These are phyloP conservation scores for Lipomyces japonicus DNA, from an alignment of 805 yeast genomes.

Conservation along the genomic window DNA sequence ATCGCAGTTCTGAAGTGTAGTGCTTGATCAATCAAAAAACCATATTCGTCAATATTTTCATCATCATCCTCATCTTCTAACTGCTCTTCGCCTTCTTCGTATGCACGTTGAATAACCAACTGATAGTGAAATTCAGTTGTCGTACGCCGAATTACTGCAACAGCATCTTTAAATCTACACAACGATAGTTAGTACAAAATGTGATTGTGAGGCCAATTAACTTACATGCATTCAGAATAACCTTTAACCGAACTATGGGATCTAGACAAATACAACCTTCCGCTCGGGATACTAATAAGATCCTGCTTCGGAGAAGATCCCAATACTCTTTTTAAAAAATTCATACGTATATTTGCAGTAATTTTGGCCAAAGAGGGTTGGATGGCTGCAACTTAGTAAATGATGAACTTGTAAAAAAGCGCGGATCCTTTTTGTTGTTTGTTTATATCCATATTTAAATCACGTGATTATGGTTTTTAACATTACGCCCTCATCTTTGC, in stretches of 20 bases:
- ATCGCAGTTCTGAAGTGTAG: conserved; percentile 54
- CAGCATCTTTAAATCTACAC: conserved; percentile 75
- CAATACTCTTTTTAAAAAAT: conserved; percentile 63
- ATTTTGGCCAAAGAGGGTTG: too few relatives aligned
- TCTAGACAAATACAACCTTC: conserved; percentile 70
- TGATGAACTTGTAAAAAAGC: too few relatives aligned
- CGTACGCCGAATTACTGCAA: conserved; percentile 65
- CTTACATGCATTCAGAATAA: conserved; percentile 55
- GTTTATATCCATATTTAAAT: too few relatives aligned
- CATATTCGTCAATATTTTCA: conserved; percentile 59
- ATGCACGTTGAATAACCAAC: conserved; percentile 63
- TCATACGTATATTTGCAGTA: too few relatives aligned
- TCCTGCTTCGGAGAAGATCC: conserved; percentile 49
- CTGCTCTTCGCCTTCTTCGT: conserved; percentile 61
- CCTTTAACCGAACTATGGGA: conserved; percentile 82
- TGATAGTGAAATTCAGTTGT: conserved; percentile 65
- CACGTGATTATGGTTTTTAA: too few relatives aligned
- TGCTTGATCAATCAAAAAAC: conserved; percentile 60
- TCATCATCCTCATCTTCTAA: conserved; percentile 47
- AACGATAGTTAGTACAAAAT: neutral
- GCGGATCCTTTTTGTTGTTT: too few relatives aligned
- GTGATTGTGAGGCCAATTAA: neutral
- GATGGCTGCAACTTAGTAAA: too few relatives aligned
- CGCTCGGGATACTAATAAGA: conserved; percentile 72
- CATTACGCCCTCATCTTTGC: too few relatives aligned